Percentiles rank a stretch among this genome's conserved stretches.
phyloP scores from a whole-genome alignment of 768 basidiomycete species.

The Thelephora ganbajun region DNA sequence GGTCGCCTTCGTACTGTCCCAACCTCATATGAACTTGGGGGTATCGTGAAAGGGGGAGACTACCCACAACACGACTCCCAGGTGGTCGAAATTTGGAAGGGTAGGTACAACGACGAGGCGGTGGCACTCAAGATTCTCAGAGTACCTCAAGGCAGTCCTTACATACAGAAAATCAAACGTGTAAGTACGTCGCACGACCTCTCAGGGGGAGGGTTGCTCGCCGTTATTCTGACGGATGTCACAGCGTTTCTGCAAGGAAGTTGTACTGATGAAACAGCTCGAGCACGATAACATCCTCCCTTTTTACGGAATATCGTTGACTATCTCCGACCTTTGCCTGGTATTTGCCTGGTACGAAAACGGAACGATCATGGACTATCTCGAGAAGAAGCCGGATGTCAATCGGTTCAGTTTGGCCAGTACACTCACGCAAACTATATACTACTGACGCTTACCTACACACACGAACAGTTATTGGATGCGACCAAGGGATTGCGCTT shows the following conservation, averaged over 20 bases:
- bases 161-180: background rate
- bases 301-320: background rate
- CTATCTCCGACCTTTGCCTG: background rate
- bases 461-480: background rate
- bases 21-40: no score
- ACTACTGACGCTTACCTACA: background rate
- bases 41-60: no score
- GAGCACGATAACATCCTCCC: slow-evolving; percentile 1
- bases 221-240: background rate
- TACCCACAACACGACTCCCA: no score
- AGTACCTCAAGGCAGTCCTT: background rate
- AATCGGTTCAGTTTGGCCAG: background rate
- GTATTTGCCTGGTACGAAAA: slow-evolving; percentile 1
- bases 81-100: background rate
- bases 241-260: slow-evolving; percentile 3
- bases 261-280: slow-evolving; percentile 2
- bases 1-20: no score
- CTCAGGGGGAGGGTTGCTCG: background rate
- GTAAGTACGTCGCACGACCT: background rate
- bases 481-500: slow-evolving; percentile 2
- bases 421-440: background rate
- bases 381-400: background rate
- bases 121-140: background rate
- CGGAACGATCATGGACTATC: slow-evolving; percentile 1
- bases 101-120: background rate